phyloP scores from a whole-genome alignment of 176 grass and related monocot species.

The Microstegium vimineum region DNA sequence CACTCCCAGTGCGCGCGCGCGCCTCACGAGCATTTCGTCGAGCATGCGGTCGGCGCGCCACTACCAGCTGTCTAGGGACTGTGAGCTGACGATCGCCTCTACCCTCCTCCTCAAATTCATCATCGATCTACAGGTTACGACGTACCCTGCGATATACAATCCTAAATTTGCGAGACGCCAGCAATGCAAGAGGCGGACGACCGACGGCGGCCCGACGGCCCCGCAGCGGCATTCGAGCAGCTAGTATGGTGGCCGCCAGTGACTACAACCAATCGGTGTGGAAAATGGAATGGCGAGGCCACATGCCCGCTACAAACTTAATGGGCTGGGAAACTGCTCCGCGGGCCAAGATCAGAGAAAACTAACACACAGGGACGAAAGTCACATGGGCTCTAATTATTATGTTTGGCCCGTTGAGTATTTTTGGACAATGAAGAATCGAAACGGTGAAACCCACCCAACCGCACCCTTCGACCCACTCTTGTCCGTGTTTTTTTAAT shows the following conservation, averaged over 20 bases:
- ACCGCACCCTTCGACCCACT: too few relatives aligned
- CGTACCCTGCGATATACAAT: too few relatives aligned
- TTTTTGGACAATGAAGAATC: too few relatives aligned
- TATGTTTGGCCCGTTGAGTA: too few relatives aligned
- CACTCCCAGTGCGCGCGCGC: neutral
- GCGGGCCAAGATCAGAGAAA: neutral
- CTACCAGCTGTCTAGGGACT: neutral
- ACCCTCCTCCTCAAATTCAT: too few relatives aligned
- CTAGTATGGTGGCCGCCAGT: neutral
- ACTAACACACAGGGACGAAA: too few relatives aligned
- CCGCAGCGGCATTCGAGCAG: neutral
- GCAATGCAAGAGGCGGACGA: neutral
- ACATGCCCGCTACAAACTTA: neutral
- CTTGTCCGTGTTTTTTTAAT: too few relatives aligned
- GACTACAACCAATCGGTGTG: too few relatives aligned
- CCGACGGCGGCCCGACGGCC: neutral
- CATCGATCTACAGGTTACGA: too few relatives aligned
- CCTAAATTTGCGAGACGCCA: too few relatives aligned
- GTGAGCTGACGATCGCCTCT: constrained; percentile 1
- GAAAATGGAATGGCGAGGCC: neutral
- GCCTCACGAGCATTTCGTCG: neutral
- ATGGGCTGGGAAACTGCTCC: neutral
- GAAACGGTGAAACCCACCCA: too few relatives aligned
- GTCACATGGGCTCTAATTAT: too few relatives aligned
- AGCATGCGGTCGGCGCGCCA: neutral